Evolutionary conservation across 2,329 filamentous ascomycete genomes (phyloP).

Genomic region (Ophiostoma triangulosporum): DNA sequence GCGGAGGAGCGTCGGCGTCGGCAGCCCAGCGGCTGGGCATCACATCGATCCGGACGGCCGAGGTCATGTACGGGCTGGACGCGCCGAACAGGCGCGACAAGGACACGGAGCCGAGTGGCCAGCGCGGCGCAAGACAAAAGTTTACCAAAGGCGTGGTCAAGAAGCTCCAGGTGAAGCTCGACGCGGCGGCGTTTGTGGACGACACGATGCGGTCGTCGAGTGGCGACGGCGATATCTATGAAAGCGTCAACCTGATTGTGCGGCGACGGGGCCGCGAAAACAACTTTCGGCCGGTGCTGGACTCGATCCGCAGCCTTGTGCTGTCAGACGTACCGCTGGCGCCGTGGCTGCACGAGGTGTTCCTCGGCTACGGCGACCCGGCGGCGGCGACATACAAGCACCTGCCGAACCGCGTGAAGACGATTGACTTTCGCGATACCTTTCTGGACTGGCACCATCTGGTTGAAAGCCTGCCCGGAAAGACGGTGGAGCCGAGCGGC

Average conservation of each 20-base stretch:
- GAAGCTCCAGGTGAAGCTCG: constrained; percentile 67
- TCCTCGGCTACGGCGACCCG: constrained; percentile 93
- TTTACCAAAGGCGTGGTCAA: no score
- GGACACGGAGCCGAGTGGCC: constrained; percentile 23
- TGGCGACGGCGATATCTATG: constrained; percentile 69
- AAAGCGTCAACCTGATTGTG: constrained; percentile 71
- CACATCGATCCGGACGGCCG: constrained; percentile 61
- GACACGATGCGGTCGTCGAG: constrained; percentile 54
- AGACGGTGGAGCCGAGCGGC: constrained; percentile 66
- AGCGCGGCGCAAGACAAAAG: constrained; percentile 42
- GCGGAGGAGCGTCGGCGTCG: not conserved
- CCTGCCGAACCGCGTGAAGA: constrained; percentile 61
- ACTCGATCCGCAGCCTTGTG: constrained; percentile 78
- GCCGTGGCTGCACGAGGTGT: constrained; percentile 90
- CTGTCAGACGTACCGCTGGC: constrained; percentile 77
- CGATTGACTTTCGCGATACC: constrained; percentile 82
- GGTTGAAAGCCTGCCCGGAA: constrained; percentile 77
- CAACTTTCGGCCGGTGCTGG: constrained; percentile 88
- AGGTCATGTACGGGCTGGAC: constrained; percentile 75
- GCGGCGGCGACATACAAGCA: constrained; percentile 76
- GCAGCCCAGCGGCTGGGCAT: constrained; percentile 44
- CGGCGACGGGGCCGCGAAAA: constrained; percentile 80
- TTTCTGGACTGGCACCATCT: constrained; percentile 94
- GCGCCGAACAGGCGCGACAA: constrained; percentile 63
- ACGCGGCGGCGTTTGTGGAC: constrained; percentile 60